Conservation (phyloP, 768 basidiomycete species). For the Piloderma croceum region DNA sequence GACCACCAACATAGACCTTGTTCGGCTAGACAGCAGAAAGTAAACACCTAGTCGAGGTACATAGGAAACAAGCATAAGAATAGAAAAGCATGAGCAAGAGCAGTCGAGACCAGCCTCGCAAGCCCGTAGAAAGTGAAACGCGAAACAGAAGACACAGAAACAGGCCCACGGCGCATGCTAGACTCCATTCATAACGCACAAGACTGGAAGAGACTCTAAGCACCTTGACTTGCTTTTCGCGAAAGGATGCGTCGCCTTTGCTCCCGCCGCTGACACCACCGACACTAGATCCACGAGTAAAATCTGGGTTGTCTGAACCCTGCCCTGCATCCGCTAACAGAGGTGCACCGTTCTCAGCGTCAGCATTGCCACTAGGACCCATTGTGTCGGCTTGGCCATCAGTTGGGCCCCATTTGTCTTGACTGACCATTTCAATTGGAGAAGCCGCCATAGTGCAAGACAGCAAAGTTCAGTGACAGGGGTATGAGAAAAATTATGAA, state of each 20-base stretch:
- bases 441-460: constrained; percentile 17
- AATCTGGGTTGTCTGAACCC: constrained; percentile 47
- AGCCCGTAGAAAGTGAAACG: constrained; percentile 33
- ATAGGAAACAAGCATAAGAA: constrained; percentile 47
- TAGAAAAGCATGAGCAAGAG: constrained; percentile 32
- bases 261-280: constrained; percentile 36
- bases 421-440: constrained; percentile 10
- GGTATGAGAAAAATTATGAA: too few relatives aligned
- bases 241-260: constrained; percentile 35
- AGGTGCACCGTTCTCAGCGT: constrained; percentile 41
- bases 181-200: too few relatives aligned
- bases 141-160: constrained; percentile 19
- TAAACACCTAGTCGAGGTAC: constrained; percentile 60
- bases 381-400: constrained; percentile 31
- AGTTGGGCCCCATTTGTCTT: constrained; percentile 47
- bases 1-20: constrained; percentile 88
- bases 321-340: constrained; percentile 44
- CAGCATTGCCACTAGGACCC: constrained; percentile 35
- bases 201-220: constrained; percentile 62
- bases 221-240: constrained; percentile 85
- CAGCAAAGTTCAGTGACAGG: too few relatives aligned
- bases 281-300: constrained; percentile 45
- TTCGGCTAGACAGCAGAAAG: constrained; percentile 77
- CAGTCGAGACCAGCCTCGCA: constrained; percentile 32
- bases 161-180: constrained; percentile 5